Evolutionary conservation across 495 filamentous ascomycete species (phyloP).

Genomic region (Durotheca rogersii): DNA sequence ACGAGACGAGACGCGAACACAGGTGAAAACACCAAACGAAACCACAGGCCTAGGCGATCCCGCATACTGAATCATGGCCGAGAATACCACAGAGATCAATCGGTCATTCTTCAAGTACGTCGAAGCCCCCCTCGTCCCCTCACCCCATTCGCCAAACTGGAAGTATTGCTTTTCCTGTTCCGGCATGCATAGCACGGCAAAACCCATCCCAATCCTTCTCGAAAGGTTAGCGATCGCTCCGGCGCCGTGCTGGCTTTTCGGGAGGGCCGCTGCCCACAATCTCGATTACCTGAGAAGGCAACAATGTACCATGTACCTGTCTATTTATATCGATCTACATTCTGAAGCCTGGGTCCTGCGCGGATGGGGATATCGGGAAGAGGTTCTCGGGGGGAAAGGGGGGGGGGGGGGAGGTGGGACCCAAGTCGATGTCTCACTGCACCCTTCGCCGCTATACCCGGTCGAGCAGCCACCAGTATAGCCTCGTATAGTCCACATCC

Average conservation of each 20-base stretch:
- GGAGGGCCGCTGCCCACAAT: background rate
- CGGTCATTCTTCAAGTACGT: slow-evolving; percentile 50
- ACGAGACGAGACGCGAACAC: no score
- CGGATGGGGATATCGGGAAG: background rate
- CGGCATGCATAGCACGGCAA: slow-evolving; percentile 2
- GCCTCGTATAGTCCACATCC: background rate
- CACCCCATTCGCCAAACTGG: slow-evolving; percentile 7
- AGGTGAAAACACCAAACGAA: no score
- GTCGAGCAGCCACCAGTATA: background rate
- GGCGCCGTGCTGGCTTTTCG: no score
- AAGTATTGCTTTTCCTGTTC: slow-evolving; percentile 9
- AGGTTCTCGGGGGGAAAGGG: background rate
- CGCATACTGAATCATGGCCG: no score
- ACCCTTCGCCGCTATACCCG: background rate
- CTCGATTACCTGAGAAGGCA: background rate
- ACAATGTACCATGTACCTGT: background rate
- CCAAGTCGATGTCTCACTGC: background rate
- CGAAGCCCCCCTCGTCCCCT: background rate
- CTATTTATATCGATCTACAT: background rate
- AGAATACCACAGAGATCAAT: slow-evolving; percentile 39
- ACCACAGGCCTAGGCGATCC: no score
- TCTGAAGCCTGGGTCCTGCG: background rate
- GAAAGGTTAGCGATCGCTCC: slow-evolving; percentile 1
- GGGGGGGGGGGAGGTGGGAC: no score
- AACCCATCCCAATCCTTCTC: slow-evolving; percentile 9